Evolutionary conservation across 257 asterid species (phyloP).

Genomic region (Primulina huaijiensis): DNA sequence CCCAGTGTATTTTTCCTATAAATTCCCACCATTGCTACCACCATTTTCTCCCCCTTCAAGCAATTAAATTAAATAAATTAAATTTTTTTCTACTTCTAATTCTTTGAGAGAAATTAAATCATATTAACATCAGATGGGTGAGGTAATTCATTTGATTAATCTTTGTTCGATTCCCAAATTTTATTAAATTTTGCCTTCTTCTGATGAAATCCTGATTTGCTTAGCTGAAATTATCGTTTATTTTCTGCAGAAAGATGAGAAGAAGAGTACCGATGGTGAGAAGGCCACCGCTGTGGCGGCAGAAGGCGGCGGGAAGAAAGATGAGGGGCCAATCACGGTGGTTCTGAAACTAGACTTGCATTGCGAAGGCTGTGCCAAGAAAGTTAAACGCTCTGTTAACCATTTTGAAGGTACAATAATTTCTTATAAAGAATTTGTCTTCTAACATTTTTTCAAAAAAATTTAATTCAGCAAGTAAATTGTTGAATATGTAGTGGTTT

Average conservation of each 20-base stretch:
- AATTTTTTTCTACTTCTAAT: constrained; percentile 7
- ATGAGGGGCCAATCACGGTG: constrained; percentile 36
- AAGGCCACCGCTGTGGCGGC: constrained; percentile 31
- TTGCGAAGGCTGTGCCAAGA: constrained; percentile 91
- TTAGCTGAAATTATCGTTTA: not conserved
- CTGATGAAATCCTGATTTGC: not conserved
- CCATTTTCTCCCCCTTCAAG: constrained; percentile 57
- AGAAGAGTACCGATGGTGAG: constrained; percentile 42
- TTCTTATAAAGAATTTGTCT: no score
- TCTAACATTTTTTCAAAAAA: no score
- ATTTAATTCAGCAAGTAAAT: not conserved
- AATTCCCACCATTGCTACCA: constrained; percentile 53
- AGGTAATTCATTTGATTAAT: constrained; percentile 44
- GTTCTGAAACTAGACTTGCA: constrained; percentile 76
- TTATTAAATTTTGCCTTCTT: not conserved
- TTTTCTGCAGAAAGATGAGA: constrained; percentile 53
- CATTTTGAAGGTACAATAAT: constrained; percentile 46
- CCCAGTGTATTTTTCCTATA: constrained; percentile 31
- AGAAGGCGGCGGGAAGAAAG: constrained; percentile 46
- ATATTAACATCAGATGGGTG: constrained; percentile 49
- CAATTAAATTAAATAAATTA: constrained; percentile 29
- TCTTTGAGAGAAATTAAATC: not conserved
- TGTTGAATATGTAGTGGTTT: not conserved
- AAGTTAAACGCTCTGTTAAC: constrained; percentile 66
- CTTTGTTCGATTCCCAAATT: not conserved